These are phyloP conservation scores for Sporisorium iseilematis-ciliati DNA, from an alignment of 1,284 basidiomycete genomes.

Conservation along the genomic window DNA sequence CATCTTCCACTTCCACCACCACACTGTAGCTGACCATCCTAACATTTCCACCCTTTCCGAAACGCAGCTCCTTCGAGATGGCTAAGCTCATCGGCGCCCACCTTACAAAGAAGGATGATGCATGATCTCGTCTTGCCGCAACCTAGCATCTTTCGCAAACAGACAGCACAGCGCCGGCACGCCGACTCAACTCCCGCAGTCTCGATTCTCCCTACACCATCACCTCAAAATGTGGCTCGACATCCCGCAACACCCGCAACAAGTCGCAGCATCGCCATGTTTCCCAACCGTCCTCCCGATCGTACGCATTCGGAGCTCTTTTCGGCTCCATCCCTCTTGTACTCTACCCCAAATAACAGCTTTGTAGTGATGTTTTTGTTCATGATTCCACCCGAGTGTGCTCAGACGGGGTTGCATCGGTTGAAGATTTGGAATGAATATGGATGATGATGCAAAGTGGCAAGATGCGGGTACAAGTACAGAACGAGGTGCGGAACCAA, in stretches of 20 bases:
- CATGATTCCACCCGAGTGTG: background rate
- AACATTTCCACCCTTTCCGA: background rate
- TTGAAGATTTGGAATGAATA: too few relatives aligned
- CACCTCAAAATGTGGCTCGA: slow-evolving; percentile 3
- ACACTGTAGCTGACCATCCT: slow-evolving; percentile 1
- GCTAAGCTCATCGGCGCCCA: slow-evolving; percentile 67
- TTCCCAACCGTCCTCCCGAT: background rate
- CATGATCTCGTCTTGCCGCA: slow-evolving; percentile 12
- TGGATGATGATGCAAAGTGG: background rate
- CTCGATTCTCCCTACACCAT: slow-evolving; percentile 1
- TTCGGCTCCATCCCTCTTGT: slow-evolving; percentile 11
- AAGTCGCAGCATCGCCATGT: background rate
- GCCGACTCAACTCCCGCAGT: background rate
- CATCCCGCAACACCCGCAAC: background rate
- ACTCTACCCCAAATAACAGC: slow-evolving; percentile 21
- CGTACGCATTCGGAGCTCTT: background rate
- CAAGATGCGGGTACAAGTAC: slow-evolving; percentile 23
- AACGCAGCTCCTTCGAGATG: slow-evolving; percentile 69
- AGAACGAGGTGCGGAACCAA: slow-evolving; percentile 5
- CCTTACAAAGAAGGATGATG: slow-evolving; percentile 62
- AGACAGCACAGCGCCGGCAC: background rate
- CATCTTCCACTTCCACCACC: background rate
- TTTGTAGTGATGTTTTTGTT: slow-evolving; percentile 19
- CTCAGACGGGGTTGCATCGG: too few relatives aligned
- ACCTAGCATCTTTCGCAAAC: background rate